A percentile compares a stretch with the other conserved stretches of the same genome.
These are phyloP conservation scores for Acaromyces ingoldii DNA, from an alignment of 1,284 basidiomycete genomes.

Conservation along the genomic window DNA sequence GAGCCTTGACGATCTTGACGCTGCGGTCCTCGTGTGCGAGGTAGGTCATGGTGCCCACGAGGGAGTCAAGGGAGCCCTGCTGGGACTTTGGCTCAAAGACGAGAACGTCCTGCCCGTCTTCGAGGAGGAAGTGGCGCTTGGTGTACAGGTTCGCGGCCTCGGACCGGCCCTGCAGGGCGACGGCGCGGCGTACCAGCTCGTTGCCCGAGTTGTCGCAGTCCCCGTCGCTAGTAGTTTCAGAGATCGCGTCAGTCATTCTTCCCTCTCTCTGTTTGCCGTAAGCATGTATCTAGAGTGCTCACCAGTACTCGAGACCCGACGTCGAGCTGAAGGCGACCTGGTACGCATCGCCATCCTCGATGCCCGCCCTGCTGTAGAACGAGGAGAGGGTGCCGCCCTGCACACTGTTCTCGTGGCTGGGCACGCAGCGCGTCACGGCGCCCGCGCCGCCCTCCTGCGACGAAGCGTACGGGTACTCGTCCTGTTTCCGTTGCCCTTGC, in stretches of 20 bases:
- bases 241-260: no score
- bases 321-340: background rate
- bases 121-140: slow-evolving; percentile 16
- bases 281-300: no score
- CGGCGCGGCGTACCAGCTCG: slow-evolving; percentile 16
- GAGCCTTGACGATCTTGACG: slow-evolving; percentile 25
- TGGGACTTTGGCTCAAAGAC: slow-evolving; percentile 25
- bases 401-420: slow-evolving; percentile 24
- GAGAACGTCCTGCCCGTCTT: slow-evolving; percentile 22
- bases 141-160: slow-evolving; percentile 11
- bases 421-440: slow-evolving; percentile 29
- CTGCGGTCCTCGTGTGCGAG: slow-evolving; percentile 25
- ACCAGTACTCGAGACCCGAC: background rate
- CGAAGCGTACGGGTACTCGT: slow-evolving; percentile 34
- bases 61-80: slow-evolving; percentile 21
- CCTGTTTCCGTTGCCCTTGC: no score
- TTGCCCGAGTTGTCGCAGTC: slow-evolving; percentile 29
- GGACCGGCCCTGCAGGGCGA: background rate
- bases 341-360: background rate
- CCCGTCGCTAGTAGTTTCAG: no score
- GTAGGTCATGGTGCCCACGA: slow-evolving; percentile 25
- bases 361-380: slow-evolving; percentile 23
- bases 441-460: slow-evolving; percentile 27
- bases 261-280: no score
- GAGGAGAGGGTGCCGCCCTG: slow-evolving; percentile 25